These are phyloP conservation scores for Leucocoprinus leucothites DNA, from an alignment of 768 basidiomycete species.

Conservation along the genomic window DNA sequence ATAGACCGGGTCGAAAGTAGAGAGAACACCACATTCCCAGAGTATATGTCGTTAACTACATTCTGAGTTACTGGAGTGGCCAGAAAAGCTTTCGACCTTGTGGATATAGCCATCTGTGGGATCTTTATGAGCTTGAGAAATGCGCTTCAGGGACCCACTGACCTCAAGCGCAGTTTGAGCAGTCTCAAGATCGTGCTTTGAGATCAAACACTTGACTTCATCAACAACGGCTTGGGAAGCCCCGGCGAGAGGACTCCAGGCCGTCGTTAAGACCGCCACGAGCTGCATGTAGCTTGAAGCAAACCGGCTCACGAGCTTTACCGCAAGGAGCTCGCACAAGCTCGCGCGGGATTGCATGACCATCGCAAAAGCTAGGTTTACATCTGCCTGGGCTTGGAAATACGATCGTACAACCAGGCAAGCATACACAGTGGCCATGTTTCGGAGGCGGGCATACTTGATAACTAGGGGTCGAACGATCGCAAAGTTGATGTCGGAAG, in stretches of 20 bases:
- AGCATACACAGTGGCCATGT: slow-evolving; percentile 72
- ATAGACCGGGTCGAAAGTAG: slow-evolving; percentile 64
- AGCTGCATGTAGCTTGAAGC: slow-evolving; percentile 75
- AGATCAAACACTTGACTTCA: slow-evolving; percentile 57
- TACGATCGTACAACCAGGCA: slow-evolving; percentile 77
- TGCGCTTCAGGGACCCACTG: slow-evolving; percentile 20
- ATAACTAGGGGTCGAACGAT: slow-evolving; percentile 74
- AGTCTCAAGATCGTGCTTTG: slow-evolving; percentile 58
- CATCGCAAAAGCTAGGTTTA: slow-evolving; percentile 73
- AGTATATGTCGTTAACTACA: slow-evolving; percentile 84
- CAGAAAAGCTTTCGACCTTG: slow-evolving; percentile 80
- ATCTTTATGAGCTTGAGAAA: not conserved
- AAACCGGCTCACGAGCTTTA: slow-evolving; percentile 79
- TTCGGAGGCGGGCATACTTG: slow-evolving; percentile 76
- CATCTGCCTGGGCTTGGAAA: slow-evolving; percentile 66
- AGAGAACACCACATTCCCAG: slow-evolving; percentile 72
- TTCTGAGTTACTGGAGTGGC: slow-evolving; percentile 81
- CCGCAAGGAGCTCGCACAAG: slow-evolving; percentile 85
- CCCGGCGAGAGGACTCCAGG: slow-evolving; percentile 84
- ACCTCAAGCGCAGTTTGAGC: slow-evolving; percentile 88
- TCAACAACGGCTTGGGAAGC: slow-evolving; percentile 64
- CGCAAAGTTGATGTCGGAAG: slow-evolving; percentile 79
- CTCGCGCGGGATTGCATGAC: slow-evolving; percentile 67
- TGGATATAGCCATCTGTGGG: slow-evolving; percentile 81
- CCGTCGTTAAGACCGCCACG: slow-evolving; percentile 72